Evolutionary conservation across 352 stramenopile genomes (phyloP).

Genomic region (Ophiocytium majus): DNA sequence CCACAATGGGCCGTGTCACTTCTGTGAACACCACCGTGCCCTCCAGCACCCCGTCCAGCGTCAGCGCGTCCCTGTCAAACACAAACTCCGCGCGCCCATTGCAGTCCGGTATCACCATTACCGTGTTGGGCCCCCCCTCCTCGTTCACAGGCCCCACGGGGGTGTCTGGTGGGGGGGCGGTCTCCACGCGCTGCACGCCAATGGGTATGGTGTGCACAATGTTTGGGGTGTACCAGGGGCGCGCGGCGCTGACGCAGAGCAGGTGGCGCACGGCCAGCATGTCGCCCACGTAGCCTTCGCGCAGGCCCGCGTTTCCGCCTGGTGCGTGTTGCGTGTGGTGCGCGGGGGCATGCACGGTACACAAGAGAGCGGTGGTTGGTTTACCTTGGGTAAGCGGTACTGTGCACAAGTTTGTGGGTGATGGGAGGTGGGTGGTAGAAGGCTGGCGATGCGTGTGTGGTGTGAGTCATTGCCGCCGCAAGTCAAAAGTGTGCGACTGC

Average conservation of each 20-base stretch:
- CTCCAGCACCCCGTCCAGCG: constrained; percentile 23
- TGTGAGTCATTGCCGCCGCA: too few species aligned
- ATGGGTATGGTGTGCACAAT: constrained; percentile 27
- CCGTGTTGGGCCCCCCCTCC: constrained; percentile 44
- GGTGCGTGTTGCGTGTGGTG: too few species aligned
- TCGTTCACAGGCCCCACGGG: constrained; percentile 33
- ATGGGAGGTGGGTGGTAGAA: too few species aligned
- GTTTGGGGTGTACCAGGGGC: constrained; percentile 52
- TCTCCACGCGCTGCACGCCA: constrained; percentile 37
- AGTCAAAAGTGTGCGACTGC: too few species aligned
- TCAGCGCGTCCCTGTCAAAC: constrained; percentile 42
- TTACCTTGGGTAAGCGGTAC: too few species aligned
- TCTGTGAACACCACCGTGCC: constrained; percentile 31
- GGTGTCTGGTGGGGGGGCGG: constrained; percentile 7
- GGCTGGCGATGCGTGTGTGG: too few species aligned
- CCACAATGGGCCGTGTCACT: constrained; percentile 23
- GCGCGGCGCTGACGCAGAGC: constrained; percentile 18
- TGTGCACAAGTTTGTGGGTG: too few species aligned
- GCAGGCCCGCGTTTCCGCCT: too few species aligned
- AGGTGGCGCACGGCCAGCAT: constrained; percentile 35
- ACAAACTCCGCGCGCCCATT: constrained; percentile 49
- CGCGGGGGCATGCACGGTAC: too few species aligned
- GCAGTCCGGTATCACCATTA: constrained; percentile 53
- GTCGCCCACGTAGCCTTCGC: constrained; percentile 27
- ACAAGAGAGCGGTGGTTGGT: too few species aligned